Evolutionary conservation across 805 yeast species (phyloP).

Genomic region (Saccharomyces mikatae): DNA sequence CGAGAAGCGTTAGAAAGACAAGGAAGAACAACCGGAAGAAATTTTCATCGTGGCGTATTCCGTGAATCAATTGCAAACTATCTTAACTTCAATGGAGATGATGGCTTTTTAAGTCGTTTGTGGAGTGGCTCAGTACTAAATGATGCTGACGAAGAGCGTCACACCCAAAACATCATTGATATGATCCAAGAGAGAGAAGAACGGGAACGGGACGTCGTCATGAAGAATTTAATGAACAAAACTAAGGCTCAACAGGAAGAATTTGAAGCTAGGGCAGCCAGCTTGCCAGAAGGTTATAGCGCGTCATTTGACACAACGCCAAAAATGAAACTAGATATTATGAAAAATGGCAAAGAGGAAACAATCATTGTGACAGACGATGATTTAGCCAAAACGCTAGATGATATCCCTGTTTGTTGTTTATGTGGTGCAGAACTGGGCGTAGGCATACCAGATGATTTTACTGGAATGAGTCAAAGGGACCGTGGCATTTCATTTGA

Average conservation of each 20-base stretch:
- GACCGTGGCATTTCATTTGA: conserved; percentile 25
- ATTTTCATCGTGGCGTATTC: neutral
- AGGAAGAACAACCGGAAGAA: neutral
- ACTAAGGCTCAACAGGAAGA: conserved; percentile 22
- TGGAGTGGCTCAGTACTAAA: neutral
- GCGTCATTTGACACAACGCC: conserved; percentile 23
- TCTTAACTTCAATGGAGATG: neutral
- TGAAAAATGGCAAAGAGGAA: conserved; percentile 15
- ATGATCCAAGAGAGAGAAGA: conserved; percentile 30
- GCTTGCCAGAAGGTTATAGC: conserved; percentile 26
- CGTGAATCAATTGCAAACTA: neutral
- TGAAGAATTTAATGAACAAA: conserved; percentile 20
- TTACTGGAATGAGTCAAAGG: conserved; percentile 24
- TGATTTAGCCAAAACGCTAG: conserved; percentile 25
- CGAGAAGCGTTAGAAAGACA: conserved; percentile 1
- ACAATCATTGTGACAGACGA: conserved; percentile 18
- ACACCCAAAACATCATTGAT: conserved; percentile 26
- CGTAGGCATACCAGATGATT: conserved; percentile 55
- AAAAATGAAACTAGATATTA: conserved; percentile 12
- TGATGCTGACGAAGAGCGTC: conserved; percentile 7
- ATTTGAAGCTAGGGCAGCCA: conserved; percentile 15
- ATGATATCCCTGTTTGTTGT: conserved; percentile 45
- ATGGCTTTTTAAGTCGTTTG: neutral
- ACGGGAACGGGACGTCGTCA: conserved; percentile 20
- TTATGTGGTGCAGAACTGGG: conserved; percentile 71